phyloP scores from a whole-genome alignment of 257 asterid genomes.

The Petunia secreta region DNA sequence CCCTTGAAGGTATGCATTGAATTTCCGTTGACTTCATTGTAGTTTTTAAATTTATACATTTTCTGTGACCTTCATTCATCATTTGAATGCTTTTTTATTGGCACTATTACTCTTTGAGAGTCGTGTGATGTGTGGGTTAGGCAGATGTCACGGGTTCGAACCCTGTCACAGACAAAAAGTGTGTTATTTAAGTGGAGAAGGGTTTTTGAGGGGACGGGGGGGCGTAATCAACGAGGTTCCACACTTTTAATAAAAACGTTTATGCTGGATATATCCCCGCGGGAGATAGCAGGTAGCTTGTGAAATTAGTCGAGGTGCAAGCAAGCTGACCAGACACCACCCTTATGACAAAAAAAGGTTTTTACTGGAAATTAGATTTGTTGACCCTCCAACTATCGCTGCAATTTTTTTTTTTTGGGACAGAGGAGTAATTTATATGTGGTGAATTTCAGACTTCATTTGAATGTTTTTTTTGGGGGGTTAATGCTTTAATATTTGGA shows the following conservation, averaged over 20 bases:
- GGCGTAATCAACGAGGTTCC: too few relatives aligned
- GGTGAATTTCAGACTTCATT: not conserved
- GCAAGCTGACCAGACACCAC: not conserved
- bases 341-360: not conserved
- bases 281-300: too few relatives aligned
- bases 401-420: not conserved
- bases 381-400: not conserved
- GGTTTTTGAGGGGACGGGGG: too few relatives aligned
- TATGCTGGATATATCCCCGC: too few relatives aligned
- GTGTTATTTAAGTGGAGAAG: too few relatives aligned
- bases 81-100: not conserved
- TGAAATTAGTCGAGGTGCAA: too few relatives aligned
- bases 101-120: not conserved
- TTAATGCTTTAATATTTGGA: not conserved
- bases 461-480: not conserved
- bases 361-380: not conserved
- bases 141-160: too few relatives aligned
- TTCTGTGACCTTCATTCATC: not conserved
- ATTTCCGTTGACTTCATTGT: not conserved
- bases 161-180: too few relatives aligned
- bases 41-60: not conserved
- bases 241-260: too few relatives aligned
- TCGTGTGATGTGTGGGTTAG: too few relatives aligned
- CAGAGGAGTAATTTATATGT: not conserved
- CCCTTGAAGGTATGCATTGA: constrained; percentile 60